Base-by-base conservation (phyloP, 1,139 yeast genomes). In the Lodderomyces metapsilosis region DNA sequence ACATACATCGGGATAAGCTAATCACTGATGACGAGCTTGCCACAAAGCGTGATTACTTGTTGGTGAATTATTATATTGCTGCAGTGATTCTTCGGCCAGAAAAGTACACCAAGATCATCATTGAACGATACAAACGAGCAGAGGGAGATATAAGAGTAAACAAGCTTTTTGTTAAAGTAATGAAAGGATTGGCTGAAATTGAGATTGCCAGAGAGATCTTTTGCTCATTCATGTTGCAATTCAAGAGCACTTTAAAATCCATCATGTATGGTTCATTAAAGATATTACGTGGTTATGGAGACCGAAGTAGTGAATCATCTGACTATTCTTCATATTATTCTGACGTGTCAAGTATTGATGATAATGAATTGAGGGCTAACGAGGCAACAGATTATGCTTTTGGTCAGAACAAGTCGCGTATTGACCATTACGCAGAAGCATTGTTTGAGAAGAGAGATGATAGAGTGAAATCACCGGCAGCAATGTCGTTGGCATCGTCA, bases 71-170 rank as follows among this genome's bases (percentile, higher is more conserved):
- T 36, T 68, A 63, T 48, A 66, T 75, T 1, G 67, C 77, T 3
- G 74, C 77, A 2, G 58, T 71, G 16, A 53, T 72, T 51, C 53
- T 76, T 32, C 59, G 68, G 34, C 71, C 78, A 1, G 62, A 61
- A 2, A 57, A 54, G 42, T 67, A 71, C 45, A 51, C 59, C 11
- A 56, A 57, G 24, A 52, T 56, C 13, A 56, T 62, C 18, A 50
- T 57, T 17, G 49, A 44, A 8, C 62, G 50, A 46, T 69, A 58
- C 48, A 54, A 53, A 31, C 59, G 56, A 17, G 49, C 54, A 21
- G 57, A 52, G 36, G 63, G 58, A n/a, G 61, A 60, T 43, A 52
- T 68, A 39, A 60, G 57, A 42, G 66, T 58, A 43, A 61, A 62
- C 1, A 52, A 59, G 30, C 49, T 68, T 6, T 48, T 71, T 6